A percentile compares a stretch with the other conserved stretches of the same genome.
Evolutionary conservation across 116 monocot genomes (phyloP).

Genomic region (Trichopus zeylanicus): DNA sequence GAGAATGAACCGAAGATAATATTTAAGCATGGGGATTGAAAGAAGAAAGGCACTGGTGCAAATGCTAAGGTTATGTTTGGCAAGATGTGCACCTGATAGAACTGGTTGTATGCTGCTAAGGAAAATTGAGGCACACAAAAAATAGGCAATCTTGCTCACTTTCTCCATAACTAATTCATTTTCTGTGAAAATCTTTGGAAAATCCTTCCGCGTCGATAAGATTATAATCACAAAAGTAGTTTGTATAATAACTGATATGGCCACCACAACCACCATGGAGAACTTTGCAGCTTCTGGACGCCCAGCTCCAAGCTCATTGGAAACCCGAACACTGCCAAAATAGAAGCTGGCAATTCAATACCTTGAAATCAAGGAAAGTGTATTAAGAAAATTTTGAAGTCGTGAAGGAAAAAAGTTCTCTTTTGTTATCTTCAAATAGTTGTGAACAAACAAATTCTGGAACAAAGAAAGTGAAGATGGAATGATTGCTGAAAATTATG

Average conservation of each 20-base stretch:
- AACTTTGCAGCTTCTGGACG: constrained; percentile 36
- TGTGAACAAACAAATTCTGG: too few relatives aligned
- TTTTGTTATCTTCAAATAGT: too few relatives aligned
- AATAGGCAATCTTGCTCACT: constrained; percentile 15
- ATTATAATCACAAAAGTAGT: constrained; percentile 22
- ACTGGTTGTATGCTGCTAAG: constrained; percentile 40
- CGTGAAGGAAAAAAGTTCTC: too few relatives aligned
- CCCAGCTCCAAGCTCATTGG: constrained; percentile 58
- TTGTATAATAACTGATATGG: constrained; percentile 25
- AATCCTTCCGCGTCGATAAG: constrained; percentile 14
- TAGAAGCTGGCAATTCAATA: background rate
- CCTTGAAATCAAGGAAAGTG: background rate
- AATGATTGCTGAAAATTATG: too few relatives aligned
- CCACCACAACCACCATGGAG: constrained; percentile 25
- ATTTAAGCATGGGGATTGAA: too few relatives aligned
- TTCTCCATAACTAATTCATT: constrained; percentile 16
- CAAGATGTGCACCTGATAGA: constrained; percentile 31
- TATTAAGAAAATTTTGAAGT: background rate
- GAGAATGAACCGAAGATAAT: too few relatives aligned
- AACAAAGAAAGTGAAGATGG: too few relatives aligned
- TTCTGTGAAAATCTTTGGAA: constrained; percentile 26
- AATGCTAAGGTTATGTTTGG: background rate
- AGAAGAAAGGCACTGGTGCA: background rate
- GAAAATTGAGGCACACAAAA: constrained; percentile 20
- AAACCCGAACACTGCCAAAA: constrained; percentile 39